Conservation (phyloP, 1,139 yeast genomes). For the Protomyces lactucae-debilis region DNA sequence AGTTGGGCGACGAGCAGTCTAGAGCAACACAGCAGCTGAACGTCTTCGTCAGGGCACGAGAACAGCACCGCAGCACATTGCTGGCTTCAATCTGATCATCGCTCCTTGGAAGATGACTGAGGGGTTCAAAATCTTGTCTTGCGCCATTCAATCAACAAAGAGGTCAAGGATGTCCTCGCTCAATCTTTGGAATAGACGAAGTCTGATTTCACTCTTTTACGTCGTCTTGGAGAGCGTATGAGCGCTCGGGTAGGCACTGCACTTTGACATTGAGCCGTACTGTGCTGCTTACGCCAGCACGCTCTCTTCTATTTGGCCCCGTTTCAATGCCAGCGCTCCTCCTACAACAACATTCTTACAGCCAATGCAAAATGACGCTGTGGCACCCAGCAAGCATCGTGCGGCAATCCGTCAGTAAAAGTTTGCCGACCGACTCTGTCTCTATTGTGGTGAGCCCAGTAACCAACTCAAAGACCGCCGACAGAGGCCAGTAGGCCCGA, state of each 20-base stretch:
- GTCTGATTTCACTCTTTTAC: background rate
- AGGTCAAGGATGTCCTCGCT: background rate
- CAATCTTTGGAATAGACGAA: background rate
- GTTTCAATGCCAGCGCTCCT: no score
- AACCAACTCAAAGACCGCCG: background rate
- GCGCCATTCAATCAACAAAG: background rate
- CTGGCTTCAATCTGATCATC: background rate
- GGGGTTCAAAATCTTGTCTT: background rate
- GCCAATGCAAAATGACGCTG: no score
- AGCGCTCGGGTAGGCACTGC: background rate
- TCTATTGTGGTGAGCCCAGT: background rate
- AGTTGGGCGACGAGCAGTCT: background rate
- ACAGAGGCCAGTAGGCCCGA: background rate
- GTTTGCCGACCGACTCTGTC: background rate
- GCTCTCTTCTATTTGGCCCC: background rate
- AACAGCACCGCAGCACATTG: background rate
- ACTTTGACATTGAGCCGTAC: background rate
- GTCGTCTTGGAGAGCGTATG: background rate
- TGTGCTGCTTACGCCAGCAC: no score
- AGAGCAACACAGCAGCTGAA: background rate
- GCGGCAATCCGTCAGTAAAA: no score
- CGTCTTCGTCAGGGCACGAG: background rate
- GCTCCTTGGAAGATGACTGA: background rate
- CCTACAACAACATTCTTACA: no score
- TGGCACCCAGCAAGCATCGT: no score